Evolutionary conservation across 805 yeast genomes (phyloP).

Genomic region (Ogataea ganodermae): DNA sequence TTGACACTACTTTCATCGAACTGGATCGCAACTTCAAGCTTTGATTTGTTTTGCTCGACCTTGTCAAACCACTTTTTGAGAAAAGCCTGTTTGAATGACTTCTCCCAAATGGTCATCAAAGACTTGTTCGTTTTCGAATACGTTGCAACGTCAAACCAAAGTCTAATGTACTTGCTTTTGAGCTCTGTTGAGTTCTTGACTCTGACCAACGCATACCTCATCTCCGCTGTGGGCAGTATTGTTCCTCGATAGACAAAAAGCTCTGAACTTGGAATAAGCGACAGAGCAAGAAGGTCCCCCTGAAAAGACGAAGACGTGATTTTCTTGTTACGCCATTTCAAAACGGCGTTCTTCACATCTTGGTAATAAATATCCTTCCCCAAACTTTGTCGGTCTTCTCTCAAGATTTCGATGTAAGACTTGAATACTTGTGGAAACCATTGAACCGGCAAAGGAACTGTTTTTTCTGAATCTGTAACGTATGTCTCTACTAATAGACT

Average conservation of each 20-base stretch:
- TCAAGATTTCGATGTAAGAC: slow-evolving; percentile 23
- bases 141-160: slow-evolving; percentile 24
- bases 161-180: slow-evolving; percentile 21
- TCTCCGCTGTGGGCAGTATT: slow-evolving; percentile 25
- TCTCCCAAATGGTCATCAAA: slow-evolving; percentile 19
- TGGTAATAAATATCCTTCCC: slow-evolving; percentile 26
- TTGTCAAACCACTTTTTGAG: slow-evolving; percentile 22
- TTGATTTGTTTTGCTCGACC: slow-evolving; percentile 4
- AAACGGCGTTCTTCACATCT: slow-evolving; percentile 21
- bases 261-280: slow-evolving; percentile 31
- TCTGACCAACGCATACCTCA: slow-evolving; percentile 31
- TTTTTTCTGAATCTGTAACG: neutral
- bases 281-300: slow-evolving; percentile 24
- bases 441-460: slow-evolving; percentile 18
- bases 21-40: neutral
- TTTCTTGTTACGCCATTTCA: slow-evolving; percentile 20
- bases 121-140: slow-evolving; percentile 14
- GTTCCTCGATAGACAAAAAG: slow-evolving; percentile 19
- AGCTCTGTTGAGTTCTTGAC: slow-evolving; percentile 23
- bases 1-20: neutral
- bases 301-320: slow-evolving; percentile 21
- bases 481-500: slow-evolving; percentile 11
- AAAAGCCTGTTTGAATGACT: slow-evolving; percentile 13
- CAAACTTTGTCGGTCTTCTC: slow-evolving; percentile 16
- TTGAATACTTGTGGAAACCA: slow-evolving; percentile 31